Conservation (phyloP, 768 basidiomycete species). For the Pleurotus giganteus region DNA sequence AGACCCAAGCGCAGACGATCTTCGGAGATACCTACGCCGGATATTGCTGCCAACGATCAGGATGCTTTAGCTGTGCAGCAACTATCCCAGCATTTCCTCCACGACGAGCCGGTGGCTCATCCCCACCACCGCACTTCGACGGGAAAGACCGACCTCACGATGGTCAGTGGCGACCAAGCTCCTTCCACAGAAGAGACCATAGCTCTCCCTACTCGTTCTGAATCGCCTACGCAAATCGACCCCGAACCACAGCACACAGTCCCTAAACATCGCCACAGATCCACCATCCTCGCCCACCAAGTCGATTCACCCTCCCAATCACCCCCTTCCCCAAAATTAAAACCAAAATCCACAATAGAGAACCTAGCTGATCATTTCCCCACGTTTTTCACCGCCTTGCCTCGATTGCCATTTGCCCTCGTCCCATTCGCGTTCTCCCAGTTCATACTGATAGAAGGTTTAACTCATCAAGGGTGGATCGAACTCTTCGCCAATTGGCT, state of each 20-base stretch:
- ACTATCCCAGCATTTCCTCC: slow-evolving; percentile 14
- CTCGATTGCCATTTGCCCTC: slow-evolving; percentile 75
- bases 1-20: slow-evolving; percentile 17
- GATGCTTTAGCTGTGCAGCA: slow-evolving; percentile 14
- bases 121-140: neutral
- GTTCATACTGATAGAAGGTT: slow-evolving; percentile 89
- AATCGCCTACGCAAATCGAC: neutral
- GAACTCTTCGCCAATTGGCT: slow-evolving; percentile 72
- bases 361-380: slow-evolving; percentile 52
- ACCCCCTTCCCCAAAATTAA: neutral
- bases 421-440: slow-evolving; percentile 92
- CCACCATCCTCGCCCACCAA: neutral
- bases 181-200: neutral
- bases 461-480: slow-evolving; percentile 86
- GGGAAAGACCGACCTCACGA: neutral
- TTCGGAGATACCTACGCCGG: neutral
- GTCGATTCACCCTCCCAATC: neutral
- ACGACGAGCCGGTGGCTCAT: neutral
- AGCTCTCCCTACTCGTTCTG: neutral
- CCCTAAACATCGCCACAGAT: neutral
- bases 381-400: slow-evolving; percentile 62
- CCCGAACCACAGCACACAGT: neutral
- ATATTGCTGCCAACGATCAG: slow-evolving; percentile 11
- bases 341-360: neutral
- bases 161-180: neutral